Conservation (phyloP, 352 stramenopile genomes). For the Phytophthora cryptogea region DNA sequence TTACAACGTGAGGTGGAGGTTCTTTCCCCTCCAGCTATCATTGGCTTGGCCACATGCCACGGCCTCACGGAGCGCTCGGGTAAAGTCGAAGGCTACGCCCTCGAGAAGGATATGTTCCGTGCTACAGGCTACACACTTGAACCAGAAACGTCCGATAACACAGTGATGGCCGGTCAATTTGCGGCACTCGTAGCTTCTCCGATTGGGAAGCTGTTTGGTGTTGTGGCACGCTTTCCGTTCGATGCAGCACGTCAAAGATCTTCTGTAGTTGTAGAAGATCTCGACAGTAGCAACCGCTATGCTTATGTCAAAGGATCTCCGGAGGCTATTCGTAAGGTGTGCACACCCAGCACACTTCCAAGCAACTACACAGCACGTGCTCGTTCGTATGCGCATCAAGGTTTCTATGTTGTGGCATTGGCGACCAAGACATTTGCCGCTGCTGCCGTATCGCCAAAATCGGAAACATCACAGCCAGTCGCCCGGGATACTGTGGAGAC, state of each 20-base stretch:
- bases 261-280: conserved; percentile 71
- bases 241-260: conserved; percentile 72
- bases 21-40: conserved; percentile 59
- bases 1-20: conserved; percentile 74
- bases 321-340: conserved; percentile 67
- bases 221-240: conserved; percentile 76
- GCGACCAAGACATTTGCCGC: conserved; percentile 57
- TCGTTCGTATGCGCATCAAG: conserved; percentile 70
- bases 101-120: conserved; percentile 79
- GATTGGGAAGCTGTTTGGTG: conserved; percentile 68
- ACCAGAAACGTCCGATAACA: conserved; percentile 38
- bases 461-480: conserved; percentile 47
- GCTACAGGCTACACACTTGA: conserved; percentile 66
- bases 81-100: conserved; percentile 62
- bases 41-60: conserved; percentile 74
- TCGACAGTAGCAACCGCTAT: conserved; percentile 61
- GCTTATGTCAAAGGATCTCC: conserved; percentile 78
- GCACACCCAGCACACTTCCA: conserved; percentile 63
- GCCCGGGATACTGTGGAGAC: conserved; percentile 80
- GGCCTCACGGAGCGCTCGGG: conserved; percentile 57
- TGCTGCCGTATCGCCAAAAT: conserved; percentile 19
- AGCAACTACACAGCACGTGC: conserved; percentile 68
- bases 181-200: conserved; percentile 68
- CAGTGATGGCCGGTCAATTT: conserved; percentile 37
- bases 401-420: conserved; percentile 84